Evolutionary conservation across 2,329 filamentous ascomycete genomes (phyloP).

Genomic region (Fusarium heterosporum): DNA sequence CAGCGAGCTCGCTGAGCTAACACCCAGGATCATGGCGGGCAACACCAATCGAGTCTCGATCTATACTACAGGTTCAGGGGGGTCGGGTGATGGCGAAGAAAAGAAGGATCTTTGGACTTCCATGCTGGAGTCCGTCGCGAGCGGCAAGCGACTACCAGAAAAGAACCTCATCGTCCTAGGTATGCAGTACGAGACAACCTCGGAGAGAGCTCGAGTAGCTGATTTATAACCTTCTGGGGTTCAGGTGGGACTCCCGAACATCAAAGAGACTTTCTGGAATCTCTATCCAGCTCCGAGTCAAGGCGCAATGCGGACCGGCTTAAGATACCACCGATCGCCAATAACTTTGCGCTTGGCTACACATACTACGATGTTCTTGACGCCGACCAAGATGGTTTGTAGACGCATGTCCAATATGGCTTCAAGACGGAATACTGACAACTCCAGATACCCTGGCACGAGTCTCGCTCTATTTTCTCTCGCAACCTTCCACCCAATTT

Average conservation of each 20-base stretch:
- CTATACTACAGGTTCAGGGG: slow-evolving; percentile 67
- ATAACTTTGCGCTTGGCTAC: slow-evolving; percentile 92
- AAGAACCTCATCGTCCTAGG: slow-evolving; percentile 91
- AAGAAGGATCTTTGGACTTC: slow-evolving; percentile 95
- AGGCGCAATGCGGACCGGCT: slow-evolving; percentile 66
- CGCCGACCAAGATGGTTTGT: slow-evolving; percentile 87
- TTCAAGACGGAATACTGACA: slow-evolving; percentile 34
- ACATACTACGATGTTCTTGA: slow-evolving; percentile 96
- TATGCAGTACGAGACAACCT: slow-evolving; percentile 54
- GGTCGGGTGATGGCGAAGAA: slow-evolving; percentile 73
- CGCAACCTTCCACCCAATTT: slow-evolving; percentile 86
- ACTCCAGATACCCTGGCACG: slow-evolving; percentile 87
- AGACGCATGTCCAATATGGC: neutral
- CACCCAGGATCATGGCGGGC: slow-evolving; percentile 58
- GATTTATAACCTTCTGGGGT: slow-evolving; percentile 42
- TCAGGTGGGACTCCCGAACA: slow-evolving; percentile 83
- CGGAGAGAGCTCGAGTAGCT: slow-evolving; percentile 40
- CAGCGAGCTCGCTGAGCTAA: slow-evolving; percentile 33
- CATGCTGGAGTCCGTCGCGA: slow-evolving; percentile 90
- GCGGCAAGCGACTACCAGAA: slow-evolving; percentile 88
- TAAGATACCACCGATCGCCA: slow-evolving; percentile 83
- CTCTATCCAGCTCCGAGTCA: slow-evolving; percentile 65
- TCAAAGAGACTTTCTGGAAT: slow-evolving; percentile 85
- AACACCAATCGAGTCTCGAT: slow-evolving; percentile 68
- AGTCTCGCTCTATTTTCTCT: slow-evolving; percentile 88